Evolutionary conservation across 805 yeast species (phyloP).

Genomic region (Limtongia smithiae): DNA sequence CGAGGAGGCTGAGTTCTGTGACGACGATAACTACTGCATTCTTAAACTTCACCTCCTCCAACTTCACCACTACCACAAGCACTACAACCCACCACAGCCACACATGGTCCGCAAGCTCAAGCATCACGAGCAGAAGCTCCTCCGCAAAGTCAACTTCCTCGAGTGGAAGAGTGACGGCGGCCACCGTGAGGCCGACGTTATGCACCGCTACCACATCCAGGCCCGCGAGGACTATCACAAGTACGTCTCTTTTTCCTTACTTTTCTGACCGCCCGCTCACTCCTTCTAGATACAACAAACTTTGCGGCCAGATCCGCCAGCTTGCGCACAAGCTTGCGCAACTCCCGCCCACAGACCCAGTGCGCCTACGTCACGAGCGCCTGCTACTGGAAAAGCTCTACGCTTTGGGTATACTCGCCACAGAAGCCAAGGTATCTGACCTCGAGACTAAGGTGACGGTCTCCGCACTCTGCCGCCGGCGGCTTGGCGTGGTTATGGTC

Average conservation of each 20-base stretch:
- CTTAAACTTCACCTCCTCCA: too few species aligned
- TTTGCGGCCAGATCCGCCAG: constrained; percentile 88
- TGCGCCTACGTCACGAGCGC: constrained; percentile 83
- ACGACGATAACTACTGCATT: too few species aligned
- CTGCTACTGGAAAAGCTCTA: constrained; percentile 80
- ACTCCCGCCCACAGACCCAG: constrained; percentile 82
- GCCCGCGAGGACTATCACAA: constrained; percentile 94
- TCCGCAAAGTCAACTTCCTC: constrained; percentile 92
- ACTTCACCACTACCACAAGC: too few species aligned
- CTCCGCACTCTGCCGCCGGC: constrained; percentile 84
- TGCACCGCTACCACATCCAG: constrained; percentile 90
- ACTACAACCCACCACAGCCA: background rate
- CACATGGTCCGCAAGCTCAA: constrained; percentile 82
- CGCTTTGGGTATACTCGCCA: constrained; percentile 80
- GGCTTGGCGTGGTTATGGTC: constrained; percentile 93
- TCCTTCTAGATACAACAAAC: constrained; percentile 62
- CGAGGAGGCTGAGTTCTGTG: too few species aligned
- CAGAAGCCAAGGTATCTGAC: constrained; percentile 87
- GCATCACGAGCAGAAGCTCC: constrained; percentile 90
- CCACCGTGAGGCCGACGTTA: constrained; percentile 94
- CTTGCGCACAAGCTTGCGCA: constrained; percentile 81
- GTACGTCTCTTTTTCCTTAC: constrained; percentile 12
- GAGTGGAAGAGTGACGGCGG: constrained; percentile 97
- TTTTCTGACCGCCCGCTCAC: background rate
- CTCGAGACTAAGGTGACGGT: constrained; percentile 89